Conservation (phyloP, 345 rosid genomes). For the Brassica napus region DNA sequence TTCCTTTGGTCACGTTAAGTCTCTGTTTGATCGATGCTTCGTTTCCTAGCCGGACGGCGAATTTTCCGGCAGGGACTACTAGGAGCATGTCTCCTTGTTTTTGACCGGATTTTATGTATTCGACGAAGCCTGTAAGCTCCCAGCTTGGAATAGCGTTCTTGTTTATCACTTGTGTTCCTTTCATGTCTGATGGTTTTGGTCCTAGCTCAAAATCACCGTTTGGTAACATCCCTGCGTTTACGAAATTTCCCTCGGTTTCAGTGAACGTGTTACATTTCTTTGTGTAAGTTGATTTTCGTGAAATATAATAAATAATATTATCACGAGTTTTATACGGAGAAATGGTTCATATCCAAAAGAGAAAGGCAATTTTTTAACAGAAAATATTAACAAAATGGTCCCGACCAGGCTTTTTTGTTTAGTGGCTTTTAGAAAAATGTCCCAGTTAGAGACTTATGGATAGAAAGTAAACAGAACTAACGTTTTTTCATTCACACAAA, state of each 20-base stretch:
- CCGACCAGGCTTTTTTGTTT: neutral
- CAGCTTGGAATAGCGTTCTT: conserved; percentile 65
- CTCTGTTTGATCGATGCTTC: conserved; percentile 88
- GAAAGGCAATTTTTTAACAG: neutral
- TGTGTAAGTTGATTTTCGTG: neutral
- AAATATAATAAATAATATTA: neutral
- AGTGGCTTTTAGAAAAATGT: neutral
- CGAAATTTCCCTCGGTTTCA: neutral
- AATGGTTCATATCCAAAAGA: neutral
- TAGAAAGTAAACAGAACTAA: neutral
- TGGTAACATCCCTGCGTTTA: conserved; percentile 57
- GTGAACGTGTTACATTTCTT: neutral
- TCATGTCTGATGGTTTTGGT: conserved; percentile 62
- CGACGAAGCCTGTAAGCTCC: conserved; percentile 80
- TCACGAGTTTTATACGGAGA: neutral
- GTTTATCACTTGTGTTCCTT: conserved; percentile 61
- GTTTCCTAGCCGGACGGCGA: conserved; percentile 79
- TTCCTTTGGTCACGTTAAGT: conserved; percentile 50
- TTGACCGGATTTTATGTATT: conserved; percentile 89
- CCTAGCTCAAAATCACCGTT: conserved; percentile 81
- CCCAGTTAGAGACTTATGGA: neutral
- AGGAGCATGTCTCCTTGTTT: conserved; percentile 96
- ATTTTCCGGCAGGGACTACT: conserved; percentile 79
- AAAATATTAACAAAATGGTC: conserved; percentile 8
- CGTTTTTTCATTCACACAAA: neutral